Evolutionary conservation across 176 grass and related monocot genomes (phyloP), one percentile per base, ranked within the genome.

Genomic region (Pharus latifolius): DNA sequence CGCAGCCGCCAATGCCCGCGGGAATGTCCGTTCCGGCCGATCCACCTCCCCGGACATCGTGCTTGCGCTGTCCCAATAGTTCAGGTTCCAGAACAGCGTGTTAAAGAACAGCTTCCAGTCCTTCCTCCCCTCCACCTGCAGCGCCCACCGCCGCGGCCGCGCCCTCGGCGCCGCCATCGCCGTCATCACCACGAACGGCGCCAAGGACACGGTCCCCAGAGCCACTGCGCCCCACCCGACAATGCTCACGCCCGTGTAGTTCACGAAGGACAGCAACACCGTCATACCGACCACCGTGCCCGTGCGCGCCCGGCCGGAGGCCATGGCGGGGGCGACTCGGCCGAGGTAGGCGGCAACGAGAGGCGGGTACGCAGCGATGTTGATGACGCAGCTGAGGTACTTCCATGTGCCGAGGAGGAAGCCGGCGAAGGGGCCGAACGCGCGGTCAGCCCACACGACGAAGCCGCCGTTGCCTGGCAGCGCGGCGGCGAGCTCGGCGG

Each of bases 11-110:
- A 86, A 49, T 3, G 84, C 84, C 31, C 61, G 17, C 1, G 78
- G 84, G 18, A 86, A 75, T 59, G 83, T 86, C 17, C 58, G 67
- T 47, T 76, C 78, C 6, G 72, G 84, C 28, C 30, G 67, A 2
- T 86, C 78, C 23, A 88, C 85, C 70, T 88, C 85, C 16, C 80
- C 80, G 6, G 80, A 55, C 69, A 88, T 51, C 2, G 80, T 88
- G 53, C 85, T 88, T 10, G 72, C 61, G 64, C 76, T 76, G 57
- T 88, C 85, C 85, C 74, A 83, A 58, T 78, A 88, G 56, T 79
- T 88, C 14, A 88, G 75, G 56, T 88, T 88, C 85, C 79, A 83
- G 75, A 88, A 88, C 25, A 88, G 69, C 12, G 61, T 83, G 67
- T 88, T 88, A 47, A 88, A 67, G 47, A 71, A 88, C 52, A 88